Evolutionary conservation across 257 asterid species (phyloP).

Genomic region (Jasminum sambac): DNA sequence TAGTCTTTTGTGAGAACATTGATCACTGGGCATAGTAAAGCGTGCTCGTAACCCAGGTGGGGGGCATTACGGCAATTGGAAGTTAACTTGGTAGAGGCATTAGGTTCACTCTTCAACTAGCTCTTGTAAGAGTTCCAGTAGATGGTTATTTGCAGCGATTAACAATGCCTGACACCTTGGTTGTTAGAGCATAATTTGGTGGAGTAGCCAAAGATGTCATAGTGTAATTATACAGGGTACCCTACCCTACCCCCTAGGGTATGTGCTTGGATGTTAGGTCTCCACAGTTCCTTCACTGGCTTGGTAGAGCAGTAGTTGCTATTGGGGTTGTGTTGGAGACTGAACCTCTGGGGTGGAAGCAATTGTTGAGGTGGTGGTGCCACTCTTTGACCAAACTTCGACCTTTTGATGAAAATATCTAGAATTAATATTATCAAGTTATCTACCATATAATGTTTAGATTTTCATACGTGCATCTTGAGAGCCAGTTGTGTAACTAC

Average conservation of each 20-base stretch:
- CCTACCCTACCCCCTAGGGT: not conserved
- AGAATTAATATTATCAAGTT: not conserved
- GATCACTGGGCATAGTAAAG: not conserved
- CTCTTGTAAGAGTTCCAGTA: not conserved
- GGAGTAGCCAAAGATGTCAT: too few relatives aligned
- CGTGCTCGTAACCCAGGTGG: not conserved
- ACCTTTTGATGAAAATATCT: not conserved
- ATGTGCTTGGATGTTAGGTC: not conserved
- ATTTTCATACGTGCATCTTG: too few relatives aligned
- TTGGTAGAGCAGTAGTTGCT: not conserved
- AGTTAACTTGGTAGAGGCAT: not conserved
- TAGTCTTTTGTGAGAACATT: not conserved
- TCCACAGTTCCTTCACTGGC: not conserved
- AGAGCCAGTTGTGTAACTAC: too few relatives aligned
- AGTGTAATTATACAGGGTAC: too few relatives aligned
- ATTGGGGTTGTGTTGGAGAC: not conserved
- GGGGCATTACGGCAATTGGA: not conserved
- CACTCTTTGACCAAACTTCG: not conserved
- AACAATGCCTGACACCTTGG: not conserved
- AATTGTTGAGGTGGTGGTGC: not conserved
- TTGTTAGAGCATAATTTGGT: not conserved
- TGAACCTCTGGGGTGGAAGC: not conserved
- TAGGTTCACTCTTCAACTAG: not conserved
- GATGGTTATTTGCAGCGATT: conserved; percentile 3
- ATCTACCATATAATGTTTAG: too few relatives aligned